Evolutionary conservation across 495 filamentous ascomycete species (phyloP), one percentile per base, ranked within the genome.

Genomic region (Penicillium cataractarum): DNA sequence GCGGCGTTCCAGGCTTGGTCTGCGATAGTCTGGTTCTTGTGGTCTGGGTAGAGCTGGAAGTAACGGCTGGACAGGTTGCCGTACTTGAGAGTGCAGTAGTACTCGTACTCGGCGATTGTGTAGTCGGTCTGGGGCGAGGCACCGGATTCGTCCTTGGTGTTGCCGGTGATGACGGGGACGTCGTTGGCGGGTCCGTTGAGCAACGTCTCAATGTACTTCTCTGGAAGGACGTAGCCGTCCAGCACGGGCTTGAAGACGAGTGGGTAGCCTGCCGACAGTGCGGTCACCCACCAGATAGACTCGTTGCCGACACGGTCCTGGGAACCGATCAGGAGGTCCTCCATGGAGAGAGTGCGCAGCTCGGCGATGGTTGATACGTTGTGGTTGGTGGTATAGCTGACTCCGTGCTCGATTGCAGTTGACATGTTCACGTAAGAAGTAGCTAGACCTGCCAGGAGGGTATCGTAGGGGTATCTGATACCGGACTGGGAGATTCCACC

Each of bases 111-210:
- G 9, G 44, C 53, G 1, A 67, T 52, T 10, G 70, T 71, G 59
- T 72, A 72, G 56, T 67, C 51, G 42, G 65, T 70, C 2, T 26
- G 33, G 9, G 60, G 52, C 2, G 69, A 61, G 19, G 72, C 72
- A 21, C 72, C 72, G 26, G 61, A 68, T 35, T 74, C 72, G 19
- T 74, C 72, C 35, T 71, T 74, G 35, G 64, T 70, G 64, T 74
- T 74, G 31, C 70, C 70, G 1, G 72, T 72, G 42, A 74, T 69
- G 19, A 74, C 58, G 46, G 72, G 72, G 79, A 83, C 40, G 73
- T 84, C 33, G 58, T 74, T 61, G 64, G 70, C 72, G 1, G 67
- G 67, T 6, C 72, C 72, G 19, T 69, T 69, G 37, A 51, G 10
- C 33, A 74, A 50, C 0, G 62, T 66, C 29, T 72, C 65, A 31